Conservation (phyloP, 2,329 filamentous ascomycete species). For the Diaporthe batatas region DNA sequence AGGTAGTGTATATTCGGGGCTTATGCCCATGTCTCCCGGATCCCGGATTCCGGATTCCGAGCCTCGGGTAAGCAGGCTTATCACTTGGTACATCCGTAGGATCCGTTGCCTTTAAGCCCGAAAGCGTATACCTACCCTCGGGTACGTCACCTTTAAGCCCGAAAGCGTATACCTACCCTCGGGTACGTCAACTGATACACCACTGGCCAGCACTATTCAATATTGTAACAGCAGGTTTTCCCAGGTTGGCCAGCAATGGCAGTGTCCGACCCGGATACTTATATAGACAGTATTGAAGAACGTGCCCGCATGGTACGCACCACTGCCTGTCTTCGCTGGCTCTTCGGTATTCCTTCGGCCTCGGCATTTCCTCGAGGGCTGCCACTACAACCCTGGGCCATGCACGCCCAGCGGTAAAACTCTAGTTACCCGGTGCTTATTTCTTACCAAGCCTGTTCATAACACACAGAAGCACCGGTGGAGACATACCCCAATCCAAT, state of each 20-base stretch:
- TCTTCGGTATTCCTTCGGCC: slow-evolving; percentile 19
- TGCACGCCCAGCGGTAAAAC: no score
- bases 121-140: neutral
- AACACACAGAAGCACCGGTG: no score
- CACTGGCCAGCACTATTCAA: no score
- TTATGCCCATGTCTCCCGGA: neutral
- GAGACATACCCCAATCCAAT: neutral
- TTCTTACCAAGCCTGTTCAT: neutral
- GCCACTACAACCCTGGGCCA: neutral
- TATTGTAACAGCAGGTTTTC: no score
- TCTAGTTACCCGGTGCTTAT: neutral
- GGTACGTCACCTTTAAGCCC: slow-evolving; percentile 1
- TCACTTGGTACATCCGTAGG: neutral
- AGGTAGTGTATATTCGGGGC: neutral
- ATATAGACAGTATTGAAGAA: neutral
- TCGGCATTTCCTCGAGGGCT: neutral
- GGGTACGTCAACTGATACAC: neutral
- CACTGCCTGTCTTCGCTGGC: neutral
- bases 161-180: neutral
- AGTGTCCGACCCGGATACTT: neutral
- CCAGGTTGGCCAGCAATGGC: neutral
- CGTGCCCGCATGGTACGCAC: neutral
- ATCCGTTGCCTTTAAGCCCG: neutral
- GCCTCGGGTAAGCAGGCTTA: slow-evolving; percentile 6
- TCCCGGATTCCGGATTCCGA: slow-evolving; percentile 1